Percentiles rank a stretch among this genome's conserved stretches.
These are phyloP conservation scores for Pochonia chlamydosporia DNA, from an alignment of 2,329 filamentous ascomycete species.

Conservation along the genomic window DNA sequence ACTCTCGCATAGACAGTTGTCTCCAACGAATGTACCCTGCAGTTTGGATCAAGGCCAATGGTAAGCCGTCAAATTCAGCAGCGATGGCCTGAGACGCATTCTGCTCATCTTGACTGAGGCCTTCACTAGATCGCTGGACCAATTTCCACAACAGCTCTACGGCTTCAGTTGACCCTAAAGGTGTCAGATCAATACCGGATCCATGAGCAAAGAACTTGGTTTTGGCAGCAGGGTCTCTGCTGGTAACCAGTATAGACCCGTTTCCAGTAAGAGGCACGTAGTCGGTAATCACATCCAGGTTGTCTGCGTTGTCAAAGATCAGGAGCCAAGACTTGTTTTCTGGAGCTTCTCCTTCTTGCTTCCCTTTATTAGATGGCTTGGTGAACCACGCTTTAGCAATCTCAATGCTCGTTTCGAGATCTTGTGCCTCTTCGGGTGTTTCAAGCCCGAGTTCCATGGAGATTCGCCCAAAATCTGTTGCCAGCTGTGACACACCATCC, in stretches of 20 bases:
- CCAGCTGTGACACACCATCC: not conserved
- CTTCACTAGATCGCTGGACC: not conserved
- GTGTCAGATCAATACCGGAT: not conserved
- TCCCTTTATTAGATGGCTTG: not conserved
- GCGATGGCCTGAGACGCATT: not conserved
- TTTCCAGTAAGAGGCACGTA: not conserved
- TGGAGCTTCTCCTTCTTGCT: not conserved
- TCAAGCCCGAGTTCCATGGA: not conserved
- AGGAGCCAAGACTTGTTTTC: not conserved
- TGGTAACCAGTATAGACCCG: slow-evolving; percentile 1
- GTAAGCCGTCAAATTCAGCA: not conserved
- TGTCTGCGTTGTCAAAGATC: slow-evolving; percentile 4
- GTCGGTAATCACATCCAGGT: not conserved
- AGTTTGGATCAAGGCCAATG: not conserved
- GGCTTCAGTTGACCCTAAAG: not conserved
- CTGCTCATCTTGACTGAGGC: not conserved
- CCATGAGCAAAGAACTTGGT: slow-evolving; percentile 1
- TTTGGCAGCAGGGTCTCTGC: slow-evolving; percentile 4
- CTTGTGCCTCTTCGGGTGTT: not conserved
- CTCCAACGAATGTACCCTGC: not conserved
- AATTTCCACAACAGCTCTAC: not conserved
- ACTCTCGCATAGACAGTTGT: not conserved
- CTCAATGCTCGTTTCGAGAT: not conserved
- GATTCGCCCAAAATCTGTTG: not conserved
- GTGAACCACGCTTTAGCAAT: not conserved